phyloP scores from a whole-genome alignment of 805 yeast genomes.

The Yarrowia sp. region DNA sequence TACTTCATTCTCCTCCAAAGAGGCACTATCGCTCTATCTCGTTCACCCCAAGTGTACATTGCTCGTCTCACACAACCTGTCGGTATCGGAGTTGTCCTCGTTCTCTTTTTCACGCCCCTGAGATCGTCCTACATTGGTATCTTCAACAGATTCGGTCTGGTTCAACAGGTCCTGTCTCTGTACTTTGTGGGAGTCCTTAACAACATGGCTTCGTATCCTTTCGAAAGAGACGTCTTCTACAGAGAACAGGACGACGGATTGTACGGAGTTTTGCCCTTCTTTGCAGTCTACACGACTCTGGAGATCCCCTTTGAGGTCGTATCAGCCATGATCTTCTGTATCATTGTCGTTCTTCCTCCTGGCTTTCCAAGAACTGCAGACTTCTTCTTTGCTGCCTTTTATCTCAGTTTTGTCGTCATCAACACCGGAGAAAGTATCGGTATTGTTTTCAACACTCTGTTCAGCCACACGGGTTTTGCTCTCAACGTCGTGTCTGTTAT shows the following conservation, averaged over 20 bases:
- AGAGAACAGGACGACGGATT: slow-evolving; percentile 78
- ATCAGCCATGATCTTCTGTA: slow-evolving; percentile 64
- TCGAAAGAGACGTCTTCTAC: slow-evolving; percentile 75
- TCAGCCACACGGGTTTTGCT: slow-evolving; percentile 80
- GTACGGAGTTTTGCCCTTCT: slow-evolving; percentile 70
- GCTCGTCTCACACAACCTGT: slow-evolving; percentile 71
- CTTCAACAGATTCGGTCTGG: slow-evolving; percentile 72
- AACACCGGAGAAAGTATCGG: slow-evolving; percentile 88
- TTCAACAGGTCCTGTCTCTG: slow-evolving; percentile 74
- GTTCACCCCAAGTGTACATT: slow-evolving; percentile 64
- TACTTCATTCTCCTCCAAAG: slow-evolving; percentile 50
- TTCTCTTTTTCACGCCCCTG: slow-evolving; percentile 72
- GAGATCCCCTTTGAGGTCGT: slow-evolving; percentile 74
- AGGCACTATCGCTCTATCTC: slow-evolving; percentile 54
- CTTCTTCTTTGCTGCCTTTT: slow-evolving; percentile 70
- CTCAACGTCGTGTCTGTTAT: slow-evolving; percentile 72
- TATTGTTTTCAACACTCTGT: slow-evolving; percentile 74
- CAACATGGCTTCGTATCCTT: slow-evolving; percentile 77
- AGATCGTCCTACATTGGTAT: slow-evolving; percentile 59
- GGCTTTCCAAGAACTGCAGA: slow-evolving; percentile 74
- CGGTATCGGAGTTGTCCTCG: slow-evolving; percentile 67
- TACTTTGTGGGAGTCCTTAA: slow-evolving; percentile 83
- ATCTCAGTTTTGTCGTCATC: slow-evolving; percentile 60
- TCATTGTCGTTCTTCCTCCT: slow-evolving; percentile 68
- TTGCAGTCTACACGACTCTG: slow-evolving; percentile 61